Base-by-base conservation (phyloP, 2,329 filamentous ascomycete species). In the Colletotrichum graminicola region DNA sequence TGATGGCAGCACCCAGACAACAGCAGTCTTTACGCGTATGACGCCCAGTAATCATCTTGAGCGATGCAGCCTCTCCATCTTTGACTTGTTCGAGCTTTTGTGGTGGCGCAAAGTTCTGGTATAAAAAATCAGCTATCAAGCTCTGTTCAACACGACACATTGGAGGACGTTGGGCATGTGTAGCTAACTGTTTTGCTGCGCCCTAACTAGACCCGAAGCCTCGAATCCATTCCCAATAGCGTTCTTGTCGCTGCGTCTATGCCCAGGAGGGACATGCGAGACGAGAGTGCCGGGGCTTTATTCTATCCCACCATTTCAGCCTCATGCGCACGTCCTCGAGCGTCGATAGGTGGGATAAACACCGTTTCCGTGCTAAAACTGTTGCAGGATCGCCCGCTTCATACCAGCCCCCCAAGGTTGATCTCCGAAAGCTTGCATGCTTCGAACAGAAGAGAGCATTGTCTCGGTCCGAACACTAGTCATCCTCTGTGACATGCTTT, bases 371-470 rank as follows among this genome's bases (percentile, higher is more conserved):
- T 21, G 4, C 21, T 47, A 47, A 21, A 54, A 23, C 36, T 57
- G 14, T 18, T 26, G 52, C 51, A 26, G 41, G 51, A 56, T 59
- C 60, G 34, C 1, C 29, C 29, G 6, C 45, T 49, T 18, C 29
- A 26, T 32, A 21, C 3, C 29, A 51, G 21, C 29, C 29, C 16
- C 14, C 6, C 29, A 51, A 51, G 41, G 49, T 45, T 39, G 26
- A 43, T 47, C 43, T 59, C 52, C 61, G 66, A 68, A 41, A 45
- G 34, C 43, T 54, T 68, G 66, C 66, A 65, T 65, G 34, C 23
- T 32, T 62, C 45, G 45, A 45, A n/a, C 43, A 51, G 43, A 36
- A 49, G n/a, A n/a, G 16, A 39, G 21, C 43, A 39, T n/a, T 47
- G 41, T 60, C 41, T 47, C 57, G 41, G 57, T 34, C 49, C 14